These are phyloP conservation scores for Fusarium pseudoanthophilum DNA, from an alignment of 2,329 filamentous ascomycete genomes.

Conservation along the genomic window DNA sequence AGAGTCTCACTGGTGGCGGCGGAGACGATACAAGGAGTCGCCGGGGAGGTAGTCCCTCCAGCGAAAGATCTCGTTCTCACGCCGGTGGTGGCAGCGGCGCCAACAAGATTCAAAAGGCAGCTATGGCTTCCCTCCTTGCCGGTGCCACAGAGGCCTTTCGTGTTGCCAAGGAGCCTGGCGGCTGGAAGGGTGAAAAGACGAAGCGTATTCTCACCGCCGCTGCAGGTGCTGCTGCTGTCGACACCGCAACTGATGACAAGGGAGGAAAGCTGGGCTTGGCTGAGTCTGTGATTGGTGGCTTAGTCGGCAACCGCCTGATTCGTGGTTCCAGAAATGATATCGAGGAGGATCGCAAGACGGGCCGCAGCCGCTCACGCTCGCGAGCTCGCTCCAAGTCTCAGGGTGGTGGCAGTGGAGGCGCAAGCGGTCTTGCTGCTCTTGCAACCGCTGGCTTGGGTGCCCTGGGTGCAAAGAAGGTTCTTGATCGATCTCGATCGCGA, in stretches of 20 bases:
- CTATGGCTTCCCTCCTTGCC: constrained; percentile 89
- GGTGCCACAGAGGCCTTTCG: constrained; percentile 94
- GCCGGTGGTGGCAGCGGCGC: constrained; percentile 57
- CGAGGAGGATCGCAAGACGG: constrained; percentile 67
- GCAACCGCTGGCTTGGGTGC: constrained; percentile 71
- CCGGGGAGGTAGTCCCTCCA: constrained; percentile 58
- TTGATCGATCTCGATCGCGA: constrained; percentile 68
- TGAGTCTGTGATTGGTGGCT: constrained; percentile 88
- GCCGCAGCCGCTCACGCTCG: constrained; percentile 76
- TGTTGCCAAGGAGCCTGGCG: constrained; percentile 86
- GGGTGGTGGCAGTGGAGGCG: constrained; percentile 54
- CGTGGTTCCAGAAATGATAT: constrained; percentile 79
- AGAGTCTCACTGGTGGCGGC: constrained; percentile 64
- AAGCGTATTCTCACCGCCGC: constrained; percentile 92
- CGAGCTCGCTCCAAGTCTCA: constrained; percentile 66
- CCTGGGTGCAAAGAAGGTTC: constrained; percentile 69
- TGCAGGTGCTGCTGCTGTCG: constrained; percentile 84
- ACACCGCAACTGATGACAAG: constrained; percentile 77
- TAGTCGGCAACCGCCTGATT: constrained; percentile 85
- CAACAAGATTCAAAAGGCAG: constrained; percentile 81
- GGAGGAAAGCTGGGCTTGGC: constrained; percentile 86
- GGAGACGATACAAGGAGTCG: constrained; percentile 61
- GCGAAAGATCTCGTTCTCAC: constrained; percentile 64
- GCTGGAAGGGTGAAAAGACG: constrained; percentile 91
- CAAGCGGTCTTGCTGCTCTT: constrained; percentile 67